Evolutionary conservation across 1,284 basidiomycete genomes (phyloP).

Genomic region (Irpex lacteus): DNA sequence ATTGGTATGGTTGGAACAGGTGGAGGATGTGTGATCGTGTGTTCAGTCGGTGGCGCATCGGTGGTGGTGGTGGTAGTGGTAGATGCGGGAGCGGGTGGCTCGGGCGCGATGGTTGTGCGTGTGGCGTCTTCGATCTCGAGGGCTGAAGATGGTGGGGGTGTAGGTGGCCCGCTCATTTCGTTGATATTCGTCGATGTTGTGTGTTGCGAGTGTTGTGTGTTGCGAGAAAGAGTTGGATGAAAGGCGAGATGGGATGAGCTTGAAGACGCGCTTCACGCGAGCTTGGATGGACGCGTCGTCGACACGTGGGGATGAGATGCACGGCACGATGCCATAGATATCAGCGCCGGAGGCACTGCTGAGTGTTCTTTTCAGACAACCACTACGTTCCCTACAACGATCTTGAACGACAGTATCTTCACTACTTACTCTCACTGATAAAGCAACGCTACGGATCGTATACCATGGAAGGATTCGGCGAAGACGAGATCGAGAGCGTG

Average conservation of each 20-base stretch:
- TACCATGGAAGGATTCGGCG: constrained; percentile 48
- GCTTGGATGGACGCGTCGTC: not conserved
- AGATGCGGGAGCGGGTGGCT: constrained; percentile 12
- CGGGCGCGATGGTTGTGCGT: constrained; percentile 19
- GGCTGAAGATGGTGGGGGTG: constrained; percentile 54
- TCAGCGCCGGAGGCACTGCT: not conserved
- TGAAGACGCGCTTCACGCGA: not conserved
- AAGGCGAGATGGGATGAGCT: not conserved
- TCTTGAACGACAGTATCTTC: not conserved
- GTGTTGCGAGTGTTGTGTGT: too few species aligned
- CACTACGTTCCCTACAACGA: not conserved
- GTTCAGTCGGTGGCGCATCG: not conserved
- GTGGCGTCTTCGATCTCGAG: constrained; percentile 49
- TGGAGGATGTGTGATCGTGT: constrained; percentile 14
- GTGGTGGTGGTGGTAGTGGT: constrained; percentile 17
- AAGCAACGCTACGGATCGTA: not conserved
- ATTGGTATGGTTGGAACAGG: constrained; percentile 12
- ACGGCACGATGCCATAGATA: too few species aligned
- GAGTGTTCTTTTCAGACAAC: not conserved
- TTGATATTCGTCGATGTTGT: too few species aligned
- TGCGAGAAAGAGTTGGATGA: too few species aligned
- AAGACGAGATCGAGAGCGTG: constrained; percentile 81
- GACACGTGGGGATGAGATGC: constrained; percentile 1
- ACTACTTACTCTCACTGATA: not conserved
- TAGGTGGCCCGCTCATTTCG: constrained; percentile 47